Percentiles rank a stretch among this genome's conserved stretches.
These are phyloP conservation scores for Paulownia fortunei DNA, from an alignment of 257 asterid genomes.

Conservation along the genomic window DNA sequence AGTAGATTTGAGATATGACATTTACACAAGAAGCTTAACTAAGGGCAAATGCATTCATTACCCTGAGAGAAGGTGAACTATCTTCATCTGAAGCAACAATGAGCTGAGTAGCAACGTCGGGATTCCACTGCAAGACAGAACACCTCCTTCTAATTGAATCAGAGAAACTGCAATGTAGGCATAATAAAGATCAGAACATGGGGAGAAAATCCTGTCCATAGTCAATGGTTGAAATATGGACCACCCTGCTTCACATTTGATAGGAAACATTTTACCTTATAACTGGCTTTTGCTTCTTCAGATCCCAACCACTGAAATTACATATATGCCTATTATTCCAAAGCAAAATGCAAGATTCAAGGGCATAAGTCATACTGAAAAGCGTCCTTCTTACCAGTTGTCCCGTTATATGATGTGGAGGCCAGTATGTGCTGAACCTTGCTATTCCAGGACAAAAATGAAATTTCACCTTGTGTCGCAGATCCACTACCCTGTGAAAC, in stretches of 20 bases:
- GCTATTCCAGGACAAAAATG: constrained; percentile 92
- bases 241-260: constrained; percentile 14
- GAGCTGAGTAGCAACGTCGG: constrained; percentile 89
- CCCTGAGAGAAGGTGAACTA: constrained; percentile 85
- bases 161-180: constrained; percentile 64
- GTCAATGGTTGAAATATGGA: constrained; percentile 23
- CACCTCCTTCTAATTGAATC: constrained; percentile 86
- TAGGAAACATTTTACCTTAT: constrained; percentile 59
- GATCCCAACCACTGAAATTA: constrained; percentile 93
- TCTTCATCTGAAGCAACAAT: constrained; percentile 98
- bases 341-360: constrained; percentile 27
- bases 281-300: constrained; percentile 93
- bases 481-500: constrained; percentile 86
- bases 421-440: constrained; percentile 89
- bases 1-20: constrained; percentile 17
- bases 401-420: constrained; percentile 89
- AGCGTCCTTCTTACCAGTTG: constrained; percentile 68
- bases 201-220: constrained; percentile 6
- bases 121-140: constrained; percentile 99
- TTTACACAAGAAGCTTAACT: constrained; percentile 13
- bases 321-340: constrained; percentile 38
- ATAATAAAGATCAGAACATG: constrained; percentile 24
- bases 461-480: constrained; percentile 93
- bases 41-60: constrained; percentile 38
- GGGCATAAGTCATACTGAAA: constrained; percentile 21